Base-by-base conservation (phyloP, 2,329 filamentous ascomycete genomes). In the Acrodontium crateriforme region DNA sequence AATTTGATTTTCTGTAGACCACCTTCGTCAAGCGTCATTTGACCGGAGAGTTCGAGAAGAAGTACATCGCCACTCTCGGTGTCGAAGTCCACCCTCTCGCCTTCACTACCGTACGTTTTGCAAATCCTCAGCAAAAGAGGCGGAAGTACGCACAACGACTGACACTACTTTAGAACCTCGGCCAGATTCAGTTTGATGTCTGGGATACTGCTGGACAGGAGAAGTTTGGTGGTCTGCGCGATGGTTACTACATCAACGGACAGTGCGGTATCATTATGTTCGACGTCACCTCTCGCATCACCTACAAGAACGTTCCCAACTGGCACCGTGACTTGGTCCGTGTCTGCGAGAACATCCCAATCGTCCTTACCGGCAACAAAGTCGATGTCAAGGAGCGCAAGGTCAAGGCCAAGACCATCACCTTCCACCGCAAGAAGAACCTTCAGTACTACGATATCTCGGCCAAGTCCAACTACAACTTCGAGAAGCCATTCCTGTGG, bases 211-310 rank as follows among this genome's bases (percentile, higher is more conserved):
- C 87, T 50, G 87, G 87, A 50, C 87, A 98, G 67, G 87, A 98
- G 73, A 98, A 95, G 75, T 98, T 98, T 47, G 87, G 87, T 63
- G 87, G 87, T 72, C 83, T 98, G 54, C 82, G 87, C 69, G 87
- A 98, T 65, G 87, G 87, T 49, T 98, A 98, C 77, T 98, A 98
- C 72, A 98, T 98, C 74, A 94, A 94, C 69, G 87, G 87, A 55
- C 87, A 95, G 68, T 95, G 87, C 64, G 87, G 89, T 68, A 94
- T 98, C 71, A 95, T 98, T 77, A 98, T 98, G 87, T 98, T 98
- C 63, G 87, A 98, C 63, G 87, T 98, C 46, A 95, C 89, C 41
- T 94, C 87, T 48, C 82, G 89, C 58, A 95, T 98, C 62, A 98
- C 89, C 61, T 98, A 98, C 79, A 98, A 98, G 80, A 98, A 98